These are phyloP conservation scores for Tricholoma sp. DNA, from an alignment of 768 basidiomycete genomes.

Conservation along the genomic window DNA sequence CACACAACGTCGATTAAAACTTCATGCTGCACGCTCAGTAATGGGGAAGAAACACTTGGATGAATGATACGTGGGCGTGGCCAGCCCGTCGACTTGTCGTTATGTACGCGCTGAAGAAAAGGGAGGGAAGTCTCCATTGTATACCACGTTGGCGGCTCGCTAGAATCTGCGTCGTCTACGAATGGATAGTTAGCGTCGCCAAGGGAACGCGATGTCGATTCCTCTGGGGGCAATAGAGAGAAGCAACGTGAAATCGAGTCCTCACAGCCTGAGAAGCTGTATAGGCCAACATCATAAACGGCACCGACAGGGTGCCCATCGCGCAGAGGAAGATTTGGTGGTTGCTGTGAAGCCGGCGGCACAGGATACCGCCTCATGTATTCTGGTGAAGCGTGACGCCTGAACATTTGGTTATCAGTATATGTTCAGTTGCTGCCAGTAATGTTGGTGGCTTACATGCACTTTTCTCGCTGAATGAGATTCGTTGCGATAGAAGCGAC, in stretches of 20 bases:
- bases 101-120: constrained; percentile 26
- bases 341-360: constrained; percentile 52
- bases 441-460: constrained; percentile 38
- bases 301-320: constrained; percentile 51
- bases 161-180: constrained; percentile 27
- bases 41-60: constrained; percentile 46
- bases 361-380: constrained; percentile 49
- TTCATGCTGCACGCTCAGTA: constrained; percentile 53
- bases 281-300: constrained; percentile 44
- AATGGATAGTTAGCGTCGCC: constrained; percentile 48
- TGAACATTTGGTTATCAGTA: constrained; percentile 17
- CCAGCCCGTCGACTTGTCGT: constrained; percentile 31
- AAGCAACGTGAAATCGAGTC: constrained; percentile 31
- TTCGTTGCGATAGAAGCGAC: constrained; percentile 52
- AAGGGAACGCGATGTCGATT: constrained; percentile 44
- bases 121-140: constrained; percentile 54
- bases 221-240: constrained; percentile 44
- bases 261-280: constrained; percentile 14
- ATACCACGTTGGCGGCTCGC: constrained; percentile 44
- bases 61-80: constrained; percentile 33
- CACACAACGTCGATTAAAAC: constrained; percentile 49
- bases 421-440: neutral
- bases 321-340: constrained; percentile 56
- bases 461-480: constrained; percentile 60
- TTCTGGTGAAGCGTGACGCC: constrained; percentile 34